Evolutionary conservation across 2,329 filamentous ascomycete genomes (phyloP), one percentile per base, ranked within the genome.

Genomic region (Cladorrhinum sp.): DNA sequence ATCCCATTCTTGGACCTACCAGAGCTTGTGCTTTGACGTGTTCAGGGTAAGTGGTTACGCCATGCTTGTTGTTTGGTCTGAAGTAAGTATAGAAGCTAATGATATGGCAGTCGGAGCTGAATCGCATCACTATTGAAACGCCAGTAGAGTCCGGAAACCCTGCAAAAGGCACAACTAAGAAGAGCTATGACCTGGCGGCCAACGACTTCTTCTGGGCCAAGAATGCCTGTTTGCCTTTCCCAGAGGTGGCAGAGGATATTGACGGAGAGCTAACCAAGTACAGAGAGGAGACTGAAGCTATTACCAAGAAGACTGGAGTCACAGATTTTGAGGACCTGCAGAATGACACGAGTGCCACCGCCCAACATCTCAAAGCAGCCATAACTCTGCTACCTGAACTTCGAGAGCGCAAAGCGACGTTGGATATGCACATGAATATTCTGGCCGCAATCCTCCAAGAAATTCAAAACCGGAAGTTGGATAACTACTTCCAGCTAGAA

Each of bases 381-480:
- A 96, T 99, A 69, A 96, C 94, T 0, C 79, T 96, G 21, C 80
- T 99, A 14, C 96, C 95, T 0, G 94, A 98, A 74, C 81, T 99
- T 66, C 84, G 92, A 65, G 95, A 98, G 74, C 87, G 95, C 62
- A 99, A 99, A 73, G 87, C 88, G n/a, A 84, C 89, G 20, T 83
- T 99, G 4, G 95, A 97, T 72, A 98, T 97, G 90, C 95, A 99
- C 74, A 99, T 99, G 95, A 97, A 96, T 73, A 96, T 98, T 62
- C 82, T 96, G 2, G 94, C 93, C 1, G 91, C 91, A 1, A 73
- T 87, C 2, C 72, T 87, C 46, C 82, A 79, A 0, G 93, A 92
- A 1, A 96, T 98, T 75, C 97, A 98, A 73, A 91, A 96, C 68
- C 87, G 95, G 16, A 93, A 98, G 74, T 81, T 99, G 5, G 95